Percentiles rank a stretch among this genome's conserved stretches.
phyloP scores from a whole-genome alignment of 345 rosid species.

The Lumnitzera littorea region DNA sequence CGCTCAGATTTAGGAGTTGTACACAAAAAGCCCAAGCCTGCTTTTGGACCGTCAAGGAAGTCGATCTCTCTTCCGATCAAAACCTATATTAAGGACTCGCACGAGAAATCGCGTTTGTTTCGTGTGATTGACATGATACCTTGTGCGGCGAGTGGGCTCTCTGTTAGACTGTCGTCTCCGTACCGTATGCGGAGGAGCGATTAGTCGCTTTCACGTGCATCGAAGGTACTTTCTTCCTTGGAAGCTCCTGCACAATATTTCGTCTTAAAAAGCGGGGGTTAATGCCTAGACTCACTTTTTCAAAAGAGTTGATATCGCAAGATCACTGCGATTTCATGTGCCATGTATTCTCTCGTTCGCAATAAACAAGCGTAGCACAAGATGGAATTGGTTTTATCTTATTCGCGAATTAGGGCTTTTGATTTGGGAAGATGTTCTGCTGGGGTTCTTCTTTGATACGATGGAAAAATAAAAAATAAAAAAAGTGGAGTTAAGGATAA shows the following conservation, averaged over 20 bases:
- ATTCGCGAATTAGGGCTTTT: no score
- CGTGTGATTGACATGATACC: constrained; percentile 74
- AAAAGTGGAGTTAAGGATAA: no score
- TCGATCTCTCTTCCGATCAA: constrained; percentile 88
- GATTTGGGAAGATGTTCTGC: no score
- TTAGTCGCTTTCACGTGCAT: constrained; percentile 83
- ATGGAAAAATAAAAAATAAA: no score
- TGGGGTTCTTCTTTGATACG: no score
- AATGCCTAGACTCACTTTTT: constrained; percentile 90
- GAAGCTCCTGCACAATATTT: constrained; percentile 82
- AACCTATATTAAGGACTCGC: constrained; percentile 75
- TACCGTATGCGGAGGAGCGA: constrained; percentile 60
- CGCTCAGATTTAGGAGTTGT: constrained; percentile 95
- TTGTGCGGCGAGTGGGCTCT: constrained; percentile 71
- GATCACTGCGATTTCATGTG: constrained; percentile 97
- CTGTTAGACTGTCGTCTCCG: constrained; percentile 72
- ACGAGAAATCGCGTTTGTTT: constrained; percentile 49
- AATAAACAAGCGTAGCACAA: constrained; percentile 15
- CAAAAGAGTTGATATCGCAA: constrained; percentile 85
- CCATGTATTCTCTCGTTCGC: constrained; percentile 41
- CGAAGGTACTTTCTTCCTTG: constrained; percentile 93
- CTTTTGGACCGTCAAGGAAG: constrained; percentile 98
- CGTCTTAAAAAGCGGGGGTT: constrained; percentile 90
- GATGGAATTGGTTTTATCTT: no score
- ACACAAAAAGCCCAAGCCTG: constrained; percentile 97